Evolutionary conservation across 2,329 filamentous ascomycete species (phyloP), one percentile per base, ranked within the genome.

Genomic region (Alternaria arborescens): DNA sequence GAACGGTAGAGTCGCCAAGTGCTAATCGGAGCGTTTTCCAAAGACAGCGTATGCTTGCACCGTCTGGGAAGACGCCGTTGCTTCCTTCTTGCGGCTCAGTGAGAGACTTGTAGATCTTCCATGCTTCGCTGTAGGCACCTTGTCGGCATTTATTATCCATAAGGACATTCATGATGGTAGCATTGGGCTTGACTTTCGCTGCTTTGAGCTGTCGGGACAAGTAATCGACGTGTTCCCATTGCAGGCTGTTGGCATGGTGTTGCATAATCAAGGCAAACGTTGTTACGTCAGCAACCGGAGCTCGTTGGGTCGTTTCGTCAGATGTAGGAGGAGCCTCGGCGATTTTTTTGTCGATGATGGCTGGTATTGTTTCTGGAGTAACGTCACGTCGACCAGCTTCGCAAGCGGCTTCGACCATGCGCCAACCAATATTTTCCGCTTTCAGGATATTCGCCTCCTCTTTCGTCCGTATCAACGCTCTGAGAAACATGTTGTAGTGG

Each of bases 401-500:
- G 1, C 65, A 60, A 32, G 68, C 64, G 36, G 66, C 60, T 18
- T 74, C 71, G 12, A 78, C 68, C 77, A 79, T 79, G 41, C 66
- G 69, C 72, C 77, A 77, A 8, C 70, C 76, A 16, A 79, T 69
- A 28, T 75, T 73, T 56, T 78, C 77, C 2, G 77, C 77, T 61
- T 75, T 75, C 12, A 74, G 41, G 10, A 70, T 32, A 16, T 67
- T 59, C 8, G 60, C 57, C 8, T 54, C 34, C 8, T 72, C 59
- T 41, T 68, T 64, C 1, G 72, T 70, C 12, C 92, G 86, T 52
- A 95, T 82, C 86, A 91, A 93, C 2, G 90, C 91, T 8, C 89
- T 91, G 55, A 97, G 87, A 20, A 97, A 83, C 8, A 92, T 91
- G 72, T 97, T 97, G 57, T 95, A 83, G 66, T 96, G 91, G 52